Percentiles rank a stretch among this genome's conserved stretches.
These are phyloP conservation scores for Aspergillus ustus DNA, from an alignment of 2,329 filamentous ascomycete species.

Conservation along the genomic window DNA sequence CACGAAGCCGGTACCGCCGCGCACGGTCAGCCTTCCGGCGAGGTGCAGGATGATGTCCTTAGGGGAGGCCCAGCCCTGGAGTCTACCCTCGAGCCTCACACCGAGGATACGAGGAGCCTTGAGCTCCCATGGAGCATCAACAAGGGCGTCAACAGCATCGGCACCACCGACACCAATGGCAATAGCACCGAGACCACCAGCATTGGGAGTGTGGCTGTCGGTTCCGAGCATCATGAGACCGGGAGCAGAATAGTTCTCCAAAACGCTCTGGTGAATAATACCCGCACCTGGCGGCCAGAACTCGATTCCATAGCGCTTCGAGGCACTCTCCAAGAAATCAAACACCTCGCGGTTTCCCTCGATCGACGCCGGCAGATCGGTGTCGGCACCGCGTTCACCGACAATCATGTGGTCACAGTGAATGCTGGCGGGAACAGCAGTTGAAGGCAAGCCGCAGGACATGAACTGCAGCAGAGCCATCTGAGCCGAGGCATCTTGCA, in stretches of 20 bases:
- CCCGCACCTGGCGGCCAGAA: conserved; percentile 94
- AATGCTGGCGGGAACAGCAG: conserved; percentile 93
- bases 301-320: conserved; percentile 89
- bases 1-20: conserved; percentile 90
- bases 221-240: conserved; percentile 99
- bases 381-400: conserved; percentile 84
- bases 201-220: conserved; percentile 96
- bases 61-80: conserved; percentile 88
- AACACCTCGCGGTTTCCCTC: conserved; percentile 95
- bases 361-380: conserved; percentile 83
- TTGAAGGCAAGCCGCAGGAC: conserved; percentile 86
- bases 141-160: conserved; percentile 94
- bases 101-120: conserved; percentile 92
- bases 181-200: conserved; percentile 89
- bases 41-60: conserved; percentile 95
- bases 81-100: conserved; percentile 79
- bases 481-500: conserved; percentile 98
- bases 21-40: conserved; percentile 86
- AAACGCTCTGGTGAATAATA: conserved; percentile 95
- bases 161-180: conserved; percentile 97
- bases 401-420: conserved; percentile 99
- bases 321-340: conserved; percentile 92
- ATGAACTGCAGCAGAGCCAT: conserved; percentile 99
- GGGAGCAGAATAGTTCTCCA: conserved; percentile 97
- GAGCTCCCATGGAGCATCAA: conserved; percentile 95